Base-by-base conservation (phyloP, 2,329 filamentous ascomycete genomes). In the Leptodontidium sp. region DNA sequence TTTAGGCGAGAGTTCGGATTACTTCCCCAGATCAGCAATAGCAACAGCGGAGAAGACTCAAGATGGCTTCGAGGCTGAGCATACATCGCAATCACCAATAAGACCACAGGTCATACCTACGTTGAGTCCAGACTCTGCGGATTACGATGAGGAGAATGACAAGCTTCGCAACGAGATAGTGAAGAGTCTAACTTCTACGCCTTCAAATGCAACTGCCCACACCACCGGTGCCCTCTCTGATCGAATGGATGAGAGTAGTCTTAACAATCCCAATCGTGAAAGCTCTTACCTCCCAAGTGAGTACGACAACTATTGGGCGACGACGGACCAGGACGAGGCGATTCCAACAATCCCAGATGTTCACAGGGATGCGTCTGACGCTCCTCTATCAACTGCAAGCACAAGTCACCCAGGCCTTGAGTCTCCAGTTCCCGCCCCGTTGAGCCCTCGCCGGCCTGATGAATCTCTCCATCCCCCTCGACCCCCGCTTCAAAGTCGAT, bases 141-240 rank as follows among this genome's bases (percentile, higher is more conserved):
- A 69, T 24, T 53, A 75, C 52, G 73, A 77, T 68, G 87, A 90
- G 72, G 91, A 93, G 75, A 93, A 87, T 74, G 92, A 94, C 72
- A 84, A 87, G 66, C 78, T 94, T 58, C 85, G 89, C 35, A 90
- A 93, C 68, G 92, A 94, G 74, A 94, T 94, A 65, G 88, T 93
- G 64, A 88, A 87, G 68, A 91, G 88, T 52, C 82, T 94, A 1
- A 89, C 85, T 65, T 85, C 89, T 0, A 77, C 82, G 14, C 80
- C 80, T 38, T 75, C 80, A 6, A 59, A 73, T 58, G 58, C 75
- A 7, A 66, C 65, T 50, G 62, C 26, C 15, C 58, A 62, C 14
- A 62, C 67, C 17, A 71, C 75, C 24, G 70, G 64, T 35, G 53
- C 59, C 21, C 12, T 65, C 12, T 45, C 64, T 32, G 67, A 70